Evolutionary conservation across 495 filamentous ascomycete species (phyloP), one percentile per base, ranked within the genome.

Genomic region (Baudoinia panamericana): DNA sequence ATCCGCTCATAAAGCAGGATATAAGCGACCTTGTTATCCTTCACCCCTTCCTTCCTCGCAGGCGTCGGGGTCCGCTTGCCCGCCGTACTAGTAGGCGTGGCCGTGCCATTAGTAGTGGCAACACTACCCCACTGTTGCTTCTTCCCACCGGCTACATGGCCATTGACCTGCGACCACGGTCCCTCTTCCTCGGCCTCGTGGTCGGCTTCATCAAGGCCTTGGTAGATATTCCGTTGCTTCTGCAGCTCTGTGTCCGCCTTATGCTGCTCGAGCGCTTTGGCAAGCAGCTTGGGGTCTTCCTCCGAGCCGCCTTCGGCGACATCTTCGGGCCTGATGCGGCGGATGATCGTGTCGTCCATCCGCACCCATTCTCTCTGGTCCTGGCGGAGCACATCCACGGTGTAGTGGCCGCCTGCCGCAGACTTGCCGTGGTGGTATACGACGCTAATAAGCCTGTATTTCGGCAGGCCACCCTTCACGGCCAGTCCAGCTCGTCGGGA

Each of bases 341-440:
- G 74, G 45, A 97, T 86, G 43, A 83, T 66, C 0, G 90, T 96
- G 56, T 97, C 90, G 56, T 97, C 90, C 39, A 97, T 71, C 45
- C 88, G 79, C 45, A 97, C 81, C 90, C 90, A 97, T 58, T 93
- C 88, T 24, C 75, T 73, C 12, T 81, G 83, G 51, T 97, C 90
- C 59, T 96, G 90, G 22, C 90, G 80, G 29, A 85, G 75, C 18
- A 94, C 82, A 62, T 97, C 90, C 2, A 92, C 92, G 2, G 90
- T 97, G 57, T 97, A 97, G 55, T 97, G 90, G 15, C 90, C 90
- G 30, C 83, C 86, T 44, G 81, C 84, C 18, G 90, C 90, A 54
- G 84, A 87, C 62, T 92, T 95, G 29, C 90, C 90, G 44, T 96
- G 92, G 51, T 97, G 90, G 54, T 97, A 97, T 22, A 97, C 85